Conservation (phyloP, 352 stramenopile genomes). For the Ophiocytium majus region DNA sequence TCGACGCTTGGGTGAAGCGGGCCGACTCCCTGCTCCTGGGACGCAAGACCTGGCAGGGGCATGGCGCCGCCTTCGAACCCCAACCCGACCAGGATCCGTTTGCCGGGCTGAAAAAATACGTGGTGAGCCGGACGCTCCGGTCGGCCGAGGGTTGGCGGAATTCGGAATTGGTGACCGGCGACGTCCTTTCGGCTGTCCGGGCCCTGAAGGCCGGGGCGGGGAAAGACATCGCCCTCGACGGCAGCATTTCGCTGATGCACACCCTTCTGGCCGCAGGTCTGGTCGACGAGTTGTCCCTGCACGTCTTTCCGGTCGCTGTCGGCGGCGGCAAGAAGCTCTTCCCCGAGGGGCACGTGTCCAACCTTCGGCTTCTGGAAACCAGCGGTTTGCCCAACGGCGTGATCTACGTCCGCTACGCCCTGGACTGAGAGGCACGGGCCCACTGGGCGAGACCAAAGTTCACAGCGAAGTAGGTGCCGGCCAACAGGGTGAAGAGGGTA, state of each 20-base stretch:
- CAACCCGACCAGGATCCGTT: not conserved
- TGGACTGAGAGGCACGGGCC: no score
- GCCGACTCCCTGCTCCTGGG: not conserved
- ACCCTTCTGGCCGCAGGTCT: not conserved
- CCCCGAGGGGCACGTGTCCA: no score
- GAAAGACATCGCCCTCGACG: not conserved
- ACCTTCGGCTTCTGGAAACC: no score
- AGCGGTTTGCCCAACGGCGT: no score
- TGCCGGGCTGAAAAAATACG: not conserved
- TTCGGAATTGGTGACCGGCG: not conserved
- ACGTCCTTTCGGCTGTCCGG: not conserved
- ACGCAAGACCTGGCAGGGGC: not conserved
- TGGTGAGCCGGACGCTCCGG: not conserved
- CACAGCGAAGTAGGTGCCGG: no score
- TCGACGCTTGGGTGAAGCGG: not conserved
- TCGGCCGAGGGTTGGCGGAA: not conserved
- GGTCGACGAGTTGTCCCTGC: not conserved
- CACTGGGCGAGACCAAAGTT: no score
- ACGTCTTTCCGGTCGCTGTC: not conserved
- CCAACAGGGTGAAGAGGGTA: no score
- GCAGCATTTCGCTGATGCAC: not conserved
- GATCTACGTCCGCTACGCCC: no score
- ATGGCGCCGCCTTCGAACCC: not conserved
- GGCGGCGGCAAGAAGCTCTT: not conserved
- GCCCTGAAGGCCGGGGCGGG: not conserved